Conservation (phyloP, 106 monocot species). For the Amphibolis antarctica region DNA sequence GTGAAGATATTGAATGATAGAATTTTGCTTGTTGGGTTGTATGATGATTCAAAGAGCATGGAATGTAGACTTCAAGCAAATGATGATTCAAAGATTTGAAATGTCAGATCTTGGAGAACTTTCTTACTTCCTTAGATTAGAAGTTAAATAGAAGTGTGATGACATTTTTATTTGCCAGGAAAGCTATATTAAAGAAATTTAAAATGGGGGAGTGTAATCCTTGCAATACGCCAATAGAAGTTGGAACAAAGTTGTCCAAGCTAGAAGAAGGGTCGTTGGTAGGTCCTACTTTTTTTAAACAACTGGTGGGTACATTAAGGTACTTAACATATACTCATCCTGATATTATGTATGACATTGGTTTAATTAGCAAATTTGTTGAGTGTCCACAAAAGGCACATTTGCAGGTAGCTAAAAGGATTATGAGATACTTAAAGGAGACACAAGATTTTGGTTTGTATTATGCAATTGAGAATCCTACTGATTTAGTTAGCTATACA, state of each 20-base stretch:
- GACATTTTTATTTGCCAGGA: not conserved
- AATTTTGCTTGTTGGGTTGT: not conserved
- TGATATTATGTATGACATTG: slow-evolving; percentile 4
- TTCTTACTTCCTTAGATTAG: slow-evolving; percentile 2
- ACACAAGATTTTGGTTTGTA: not conserved
- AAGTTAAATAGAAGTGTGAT: not conserved
- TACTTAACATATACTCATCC: slow-evolving; percentile 1
- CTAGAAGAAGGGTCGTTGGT: not conserved
- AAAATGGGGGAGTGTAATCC: slow-evolving; percentile 1
- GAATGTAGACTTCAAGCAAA: not conserved
- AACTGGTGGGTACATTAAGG: not conserved
- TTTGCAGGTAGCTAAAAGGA: not conserved
- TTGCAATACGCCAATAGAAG: not conserved
- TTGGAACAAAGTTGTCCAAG: not conserved
- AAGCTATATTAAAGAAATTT: not conserved
- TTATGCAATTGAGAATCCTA: not conserved
- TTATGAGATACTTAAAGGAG: not conserved
- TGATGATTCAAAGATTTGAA: not conserved
- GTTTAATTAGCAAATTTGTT: slow-evolving; percentile 1
- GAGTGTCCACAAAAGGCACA: not conserved
- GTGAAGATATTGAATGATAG: not conserved
- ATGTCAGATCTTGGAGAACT: slow-evolving; percentile 8
- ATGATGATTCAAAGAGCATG: not conserved
- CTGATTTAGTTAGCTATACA: too few relatives aligned
- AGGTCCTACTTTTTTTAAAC: not conserved